Base-by-base conservation (phyloP, 805 yeast genomes). In the Pichia ethanolica region DNA sequence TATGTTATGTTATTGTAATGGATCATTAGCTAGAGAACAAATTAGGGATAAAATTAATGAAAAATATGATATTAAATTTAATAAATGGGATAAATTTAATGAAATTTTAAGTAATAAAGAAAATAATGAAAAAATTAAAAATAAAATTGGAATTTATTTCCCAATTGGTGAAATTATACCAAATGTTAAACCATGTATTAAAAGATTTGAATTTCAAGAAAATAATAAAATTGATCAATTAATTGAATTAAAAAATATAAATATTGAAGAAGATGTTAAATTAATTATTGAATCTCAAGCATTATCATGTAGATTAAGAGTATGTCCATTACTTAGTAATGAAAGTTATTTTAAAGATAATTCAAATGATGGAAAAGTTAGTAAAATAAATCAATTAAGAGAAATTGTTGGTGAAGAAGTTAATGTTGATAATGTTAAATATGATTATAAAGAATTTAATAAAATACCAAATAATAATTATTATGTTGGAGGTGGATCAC, bases 91-190 rank as follows among this genome's bases (percentile, higher is more conserved):
- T 43, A 67, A 72, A 52, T 86, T 86, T 57, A 77, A 83, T 59
- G 72, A 74, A 42, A 67, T 84, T 4, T 62, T 83, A n/a, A n/a
- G n/a, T n/a, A n/a, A n/a, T n/a, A n/a, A n/a, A 49, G 76, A 76
- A 49, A n/a, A 20, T 33, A 36, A 35, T 25, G 27, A 59, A 46
- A 60, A 66, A 26, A 62, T 71, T 44, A 69, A 74, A 52, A 59
- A 59, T 48, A 39, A 44, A 4, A 64, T 89, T 32, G 97, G 96
- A 0, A 75, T 87, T 44, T 89, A 86, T 64, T 89, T 90, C 70
- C 95, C 96, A 11, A 67, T 85, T 4, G 89, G 93, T n/a, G 97
- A 89, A 63, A 89, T 89, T 55, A 87, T 89, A 26, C 97, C 97
- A 13, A 86, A 84, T 64, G 84, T 83, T 2, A 67, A 76, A 28